phyloP scores from a whole-genome alignment of 768 basidiomycete genomes.

The Auricularia sp. region DNA sequence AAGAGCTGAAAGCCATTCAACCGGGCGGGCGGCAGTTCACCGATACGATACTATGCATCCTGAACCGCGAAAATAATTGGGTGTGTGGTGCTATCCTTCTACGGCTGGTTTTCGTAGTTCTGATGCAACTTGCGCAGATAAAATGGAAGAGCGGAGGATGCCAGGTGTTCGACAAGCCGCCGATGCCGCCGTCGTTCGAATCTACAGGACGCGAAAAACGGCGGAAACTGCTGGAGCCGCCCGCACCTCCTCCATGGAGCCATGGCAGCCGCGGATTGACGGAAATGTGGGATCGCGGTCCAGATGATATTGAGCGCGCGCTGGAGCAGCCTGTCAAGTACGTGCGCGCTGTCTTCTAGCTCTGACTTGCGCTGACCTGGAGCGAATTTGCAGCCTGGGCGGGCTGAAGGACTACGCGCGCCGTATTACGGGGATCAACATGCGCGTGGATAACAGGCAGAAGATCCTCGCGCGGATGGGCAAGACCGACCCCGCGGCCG shows the following conservation, averaged over 20 bases:
- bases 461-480: not conserved
- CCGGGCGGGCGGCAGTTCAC: conserved; percentile 70
- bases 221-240: conserved; percentile 45
- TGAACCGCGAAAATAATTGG: conserved; percentile 85
- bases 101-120: not conserved
- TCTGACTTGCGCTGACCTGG: too few relatives aligned
- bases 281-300: conserved; percentile 2
- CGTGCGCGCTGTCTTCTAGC: not conserved
- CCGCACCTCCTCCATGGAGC: conserved; percentile 13
- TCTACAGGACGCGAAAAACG: conserved; percentile 48
- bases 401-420: not conserved
- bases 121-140: conserved; percentile 23
- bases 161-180: conserved; percentile 65
- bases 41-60: conserved; percentile 59
- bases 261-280: conserved; percentile 2
- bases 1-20: conserved; percentile 59
- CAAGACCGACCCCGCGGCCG: too few relatives aligned
- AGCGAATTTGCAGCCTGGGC: not conserved
- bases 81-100: conserved; percentile 15
- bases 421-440: not conserved
- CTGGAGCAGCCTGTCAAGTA: conserved; percentile 46
- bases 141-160: conserved; percentile 83
- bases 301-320: conserved; percentile 32
- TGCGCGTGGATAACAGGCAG: not conserved
- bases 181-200: conserved; percentile 49